Conservation (phyloP, 345 rosid species). For the Erysimum cheiranthoides region DNA sequence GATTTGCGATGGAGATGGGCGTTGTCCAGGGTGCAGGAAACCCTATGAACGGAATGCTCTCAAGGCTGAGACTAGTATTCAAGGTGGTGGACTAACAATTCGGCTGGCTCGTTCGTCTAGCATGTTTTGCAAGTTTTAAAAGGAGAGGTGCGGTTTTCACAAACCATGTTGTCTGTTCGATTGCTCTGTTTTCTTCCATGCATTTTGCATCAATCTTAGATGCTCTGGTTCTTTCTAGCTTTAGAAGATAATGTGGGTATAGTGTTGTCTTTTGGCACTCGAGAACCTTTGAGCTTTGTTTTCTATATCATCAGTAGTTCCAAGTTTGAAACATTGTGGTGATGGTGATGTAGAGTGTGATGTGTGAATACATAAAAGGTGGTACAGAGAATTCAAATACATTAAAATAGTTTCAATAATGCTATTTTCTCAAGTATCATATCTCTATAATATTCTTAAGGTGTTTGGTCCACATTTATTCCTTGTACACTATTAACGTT, state of each 20-base stretch:
- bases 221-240: slow-evolving; percentile 44
- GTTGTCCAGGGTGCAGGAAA: slow-evolving; percentile 99
- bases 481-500: slow-evolving; percentile 17
- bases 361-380: slow-evolving; percentile 75
- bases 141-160: slow-evolving; percentile 41
- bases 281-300: slow-evolving; percentile 58
- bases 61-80: slow-evolving; percentile 60
- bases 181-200: slow-evolving; percentile 39
- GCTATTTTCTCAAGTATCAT: neutral
- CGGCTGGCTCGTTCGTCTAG: slow-evolving; percentile 77
- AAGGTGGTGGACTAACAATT: slow-evolving; percentile 61
- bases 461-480: neutral
- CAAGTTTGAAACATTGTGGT: slow-evolving; percentile 53
- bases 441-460: neutral
- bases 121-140: slow-evolving; percentile 80
- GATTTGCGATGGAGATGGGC: slow-evolving; percentile 89
- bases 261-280: slow-evolving; percentile 59
- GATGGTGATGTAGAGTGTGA: slow-evolving; percentile 62
- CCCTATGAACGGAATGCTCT: slow-evolving; percentile 57
- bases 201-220: slow-evolving; percentile 48
- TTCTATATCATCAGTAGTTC: slow-evolving; percentile 57
- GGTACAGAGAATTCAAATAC: slow-evolving; percentile 72
- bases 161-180: slow-evolving; percentile 49
- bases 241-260: slow-evolving; percentile 52
- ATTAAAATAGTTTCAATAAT: slow-evolving; percentile 47